Evolutionary conservation across 2,329 filamentous ascomycete genomes (phyloP).

Genomic region (Pseudogymnoascus sp.): DNA sequence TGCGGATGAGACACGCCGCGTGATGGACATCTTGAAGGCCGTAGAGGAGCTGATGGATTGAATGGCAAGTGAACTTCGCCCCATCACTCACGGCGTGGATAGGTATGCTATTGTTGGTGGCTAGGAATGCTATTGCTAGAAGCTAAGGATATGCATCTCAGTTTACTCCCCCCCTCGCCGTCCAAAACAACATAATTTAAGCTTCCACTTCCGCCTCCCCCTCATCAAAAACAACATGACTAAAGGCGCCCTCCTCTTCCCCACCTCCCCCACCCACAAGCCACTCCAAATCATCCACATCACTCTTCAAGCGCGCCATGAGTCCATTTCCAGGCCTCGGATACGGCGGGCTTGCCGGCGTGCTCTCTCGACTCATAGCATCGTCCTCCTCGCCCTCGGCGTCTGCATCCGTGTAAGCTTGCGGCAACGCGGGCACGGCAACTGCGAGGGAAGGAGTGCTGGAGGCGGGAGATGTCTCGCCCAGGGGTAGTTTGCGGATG

Average conservation of each 20-base stretch:
- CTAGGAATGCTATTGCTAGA: not conserved
- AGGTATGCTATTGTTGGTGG: not conserved
- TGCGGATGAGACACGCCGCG: too few species aligned
- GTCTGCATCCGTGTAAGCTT: not conserved
- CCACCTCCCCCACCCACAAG: constrained; percentile 48
- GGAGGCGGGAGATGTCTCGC: constrained; percentile 6
- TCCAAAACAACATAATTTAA: not conserved
- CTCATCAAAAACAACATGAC: constrained; percentile 23
- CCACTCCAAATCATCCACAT: constrained; percentile 52
- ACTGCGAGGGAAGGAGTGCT: not conserved
- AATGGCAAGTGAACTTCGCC: too few species aligned
- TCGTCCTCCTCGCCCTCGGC: constrained; percentile 25
- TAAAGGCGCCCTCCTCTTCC: constrained; percentile 27
- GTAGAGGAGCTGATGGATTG: too few species aligned
- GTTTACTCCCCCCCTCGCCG: not conserved
- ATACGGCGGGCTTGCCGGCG: constrained; percentile 51
- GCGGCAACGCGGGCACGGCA: not conserved
- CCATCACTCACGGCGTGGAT: not conserved
- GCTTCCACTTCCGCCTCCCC: not conserved
- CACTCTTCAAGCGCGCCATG: constrained; percentile 40
- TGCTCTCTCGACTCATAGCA: constrained; percentile 35
- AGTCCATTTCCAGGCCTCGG: constrained; percentile 55
- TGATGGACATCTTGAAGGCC: too few species aligned
- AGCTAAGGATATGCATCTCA: not conserved
- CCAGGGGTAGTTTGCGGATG: constrained; percentile 29